phyloP scores from a whole-genome alignment of 1,284 basidiomycete species.

The Boletellus sp. region DNA sequence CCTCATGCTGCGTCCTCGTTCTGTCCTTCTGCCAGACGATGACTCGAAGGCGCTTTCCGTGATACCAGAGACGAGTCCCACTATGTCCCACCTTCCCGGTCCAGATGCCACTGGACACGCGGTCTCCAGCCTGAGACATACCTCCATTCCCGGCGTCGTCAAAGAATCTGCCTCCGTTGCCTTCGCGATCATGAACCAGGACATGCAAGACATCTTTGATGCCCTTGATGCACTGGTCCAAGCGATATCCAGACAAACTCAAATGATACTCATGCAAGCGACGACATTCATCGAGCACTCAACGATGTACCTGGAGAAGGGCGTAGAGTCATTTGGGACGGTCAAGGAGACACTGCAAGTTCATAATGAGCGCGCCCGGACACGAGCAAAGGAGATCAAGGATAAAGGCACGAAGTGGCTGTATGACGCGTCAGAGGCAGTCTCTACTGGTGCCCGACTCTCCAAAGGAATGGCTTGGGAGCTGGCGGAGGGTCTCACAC shows the following conservation, averaged over 20 bases:
- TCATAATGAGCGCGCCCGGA: slow-evolving; percentile 55
- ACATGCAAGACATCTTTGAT: slow-evolving; percentile 56
- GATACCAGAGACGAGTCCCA: slow-evolving; percentile 18
- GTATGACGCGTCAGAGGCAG: slow-evolving; percentile 37
- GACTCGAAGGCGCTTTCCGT: slow-evolving; percentile 32
- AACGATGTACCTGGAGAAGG: slow-evolving; percentile 36
- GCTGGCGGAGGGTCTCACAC: slow-evolving; percentile 27
- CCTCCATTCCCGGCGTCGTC: slow-evolving; percentile 37
- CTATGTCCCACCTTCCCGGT: slow-evolving; percentile 1
- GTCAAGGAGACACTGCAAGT: slow-evolving; percentile 42
- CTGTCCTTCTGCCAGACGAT: slow-evolving; percentile 26
- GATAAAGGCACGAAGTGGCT: slow-evolving; percentile 44
- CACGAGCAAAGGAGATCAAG: slow-evolving; percentile 53
- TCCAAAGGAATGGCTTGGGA: slow-evolving; percentile 49
- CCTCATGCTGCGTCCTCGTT: slow-evolving; percentile 37
- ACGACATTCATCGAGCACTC: slow-evolving; percentile 45
- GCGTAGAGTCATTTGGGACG: slow-evolving; percentile 22
- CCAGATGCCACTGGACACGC: slow-evolving; percentile 17
- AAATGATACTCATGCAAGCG: slow-evolving; percentile 39
- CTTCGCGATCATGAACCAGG: slow-evolving; percentile 41
- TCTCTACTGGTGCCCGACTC: slow-evolving; percentile 37
- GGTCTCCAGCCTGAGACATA: slow-evolving; percentile 30
- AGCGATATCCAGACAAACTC: slow-evolving; percentile 43
- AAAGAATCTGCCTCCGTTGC: slow-evolving; percentile 46
- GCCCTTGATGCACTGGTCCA: slow-evolving; percentile 58